phyloP scores from a whole-genome alignment of 805 yeast species.

The Saturnispora saitoi region DNA sequence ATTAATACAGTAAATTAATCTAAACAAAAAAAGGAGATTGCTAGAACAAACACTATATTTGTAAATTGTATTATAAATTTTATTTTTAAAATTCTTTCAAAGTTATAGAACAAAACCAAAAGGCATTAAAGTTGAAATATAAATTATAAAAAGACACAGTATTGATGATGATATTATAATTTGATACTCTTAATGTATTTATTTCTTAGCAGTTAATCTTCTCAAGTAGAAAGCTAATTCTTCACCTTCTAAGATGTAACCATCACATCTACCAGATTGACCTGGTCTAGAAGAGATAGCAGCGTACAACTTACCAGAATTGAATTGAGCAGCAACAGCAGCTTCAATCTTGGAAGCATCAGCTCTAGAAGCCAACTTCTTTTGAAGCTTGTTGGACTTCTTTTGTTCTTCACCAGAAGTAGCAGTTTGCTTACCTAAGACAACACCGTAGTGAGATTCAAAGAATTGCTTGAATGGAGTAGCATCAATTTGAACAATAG shows the following conservation, averaged over 20 bases:
- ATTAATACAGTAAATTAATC: too few species aligned
- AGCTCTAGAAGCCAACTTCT: constrained; percentile 92
- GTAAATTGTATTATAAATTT: too few species aligned
- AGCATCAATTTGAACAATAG: constrained; percentile 98
- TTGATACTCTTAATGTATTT: constrained; percentile 27
- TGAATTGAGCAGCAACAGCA: constrained; percentile 93
- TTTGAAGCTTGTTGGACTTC: constrained; percentile 73
- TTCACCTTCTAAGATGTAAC: constrained; percentile 99
- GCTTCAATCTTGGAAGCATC: constrained; percentile 75
- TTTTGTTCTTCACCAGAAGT: constrained; percentile 43
- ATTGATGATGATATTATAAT: background rate
- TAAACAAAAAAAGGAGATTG: too few species aligned
- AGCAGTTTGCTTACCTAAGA: constrained; percentile 79
- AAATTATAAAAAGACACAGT: background rate
- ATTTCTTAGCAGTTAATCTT: constrained; percentile 99
- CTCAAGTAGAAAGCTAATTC: constrained; percentile 99
- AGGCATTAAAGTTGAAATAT: constrained; percentile 2
- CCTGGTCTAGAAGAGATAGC: constrained; percentile 99
- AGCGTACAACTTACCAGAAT: constrained; percentile 98
- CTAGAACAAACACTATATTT: too few species aligned
- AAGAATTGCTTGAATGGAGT: constrained; percentile 99
- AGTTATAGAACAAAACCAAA: constrained; percentile 4
- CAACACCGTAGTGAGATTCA: constrained; percentile 95
- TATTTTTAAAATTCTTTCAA: too few species aligned
- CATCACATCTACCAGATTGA: constrained; percentile 99